Conservation (phyloP, 495 filamentous ascomycete genomes). For the Aspergillus haitiensis region DNA sequence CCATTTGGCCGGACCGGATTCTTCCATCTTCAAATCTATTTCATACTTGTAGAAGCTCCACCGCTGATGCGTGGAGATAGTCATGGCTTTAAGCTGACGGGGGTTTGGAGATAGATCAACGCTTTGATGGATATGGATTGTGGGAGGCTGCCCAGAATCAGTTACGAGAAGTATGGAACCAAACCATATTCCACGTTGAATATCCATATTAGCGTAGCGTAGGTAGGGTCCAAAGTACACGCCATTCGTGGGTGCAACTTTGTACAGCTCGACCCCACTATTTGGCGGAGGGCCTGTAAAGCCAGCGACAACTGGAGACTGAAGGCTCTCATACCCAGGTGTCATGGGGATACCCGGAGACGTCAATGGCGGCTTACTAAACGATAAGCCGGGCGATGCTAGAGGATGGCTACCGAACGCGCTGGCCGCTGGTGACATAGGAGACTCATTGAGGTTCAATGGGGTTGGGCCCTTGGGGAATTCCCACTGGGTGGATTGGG, state of each 20-base stretch:
- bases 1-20: slow-evolving; percentile 80
- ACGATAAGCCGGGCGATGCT: slow-evolving; percentile 68
- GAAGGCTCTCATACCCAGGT: slow-evolving; percentile 72
- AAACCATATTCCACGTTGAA: slow-evolving; percentile 87
- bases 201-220: slow-evolving; percentile 94
- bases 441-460: slow-evolving; percentile 71
- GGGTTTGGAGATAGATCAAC: slow-evolving; percentile 91
- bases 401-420: slow-evolving; percentile 75
- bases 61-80: slow-evolving; percentile 83
- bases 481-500: slow-evolving; percentile 97
- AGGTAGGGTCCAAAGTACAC: slow-evolving; percentile 98
- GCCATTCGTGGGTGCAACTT: slow-evolving; percentile 89
- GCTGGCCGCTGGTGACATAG: slow-evolving; percentile 75
- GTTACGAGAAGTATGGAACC: slow-evolving; percentile 83
- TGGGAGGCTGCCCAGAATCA: slow-evolving; percentile 89
- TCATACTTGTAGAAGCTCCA: slow-evolving; percentile 98
- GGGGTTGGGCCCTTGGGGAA: slow-evolving; percentile 92
- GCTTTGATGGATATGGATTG: slow-evolving; percentile 93
- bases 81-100: slow-evolving; percentile 78
- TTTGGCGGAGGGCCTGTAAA: slow-evolving; percentile 83
- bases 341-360: slow-evolving; percentile 76
- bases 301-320: slow-evolving; percentile 69
- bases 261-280: slow-evolving; percentile 89
- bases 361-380: slow-evolving; percentile 72
- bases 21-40: slow-evolving; percentile 87